Evolutionary conservation across 2,329 filamentous ascomycete species (phyloP).

Genomic region (Acephala macrosclerotiorum): DNA sequence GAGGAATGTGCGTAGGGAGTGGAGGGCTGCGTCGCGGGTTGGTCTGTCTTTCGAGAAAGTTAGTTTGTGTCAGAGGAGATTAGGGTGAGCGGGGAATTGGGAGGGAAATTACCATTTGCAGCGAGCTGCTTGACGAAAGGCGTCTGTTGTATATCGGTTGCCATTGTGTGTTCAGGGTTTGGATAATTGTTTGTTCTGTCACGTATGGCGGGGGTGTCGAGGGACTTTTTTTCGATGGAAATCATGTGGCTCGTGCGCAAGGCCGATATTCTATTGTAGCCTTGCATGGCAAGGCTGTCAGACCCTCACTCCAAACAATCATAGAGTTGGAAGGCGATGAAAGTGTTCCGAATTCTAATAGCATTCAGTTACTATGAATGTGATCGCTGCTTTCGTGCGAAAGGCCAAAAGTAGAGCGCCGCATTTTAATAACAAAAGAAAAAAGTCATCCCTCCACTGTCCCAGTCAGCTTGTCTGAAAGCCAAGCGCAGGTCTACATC

Average conservation of each 20-base stretch:
- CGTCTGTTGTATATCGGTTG: slow-evolving; percentile 42
- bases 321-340: too few relatives aligned
- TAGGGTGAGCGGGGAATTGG: slow-evolving; percentile 4
- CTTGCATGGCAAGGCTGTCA: background rate
- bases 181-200: background rate
- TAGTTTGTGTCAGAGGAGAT: too few relatives aligned
- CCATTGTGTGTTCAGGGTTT: slow-evolving; percentile 24
- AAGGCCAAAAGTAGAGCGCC: too few relatives aligned
- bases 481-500: too few relatives aligned
- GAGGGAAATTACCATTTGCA: slow-evolving; percentile 42
- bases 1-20: slow-evolving; percentile 81
- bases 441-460: too few relatives aligned
- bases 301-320: too few relatives aligned
- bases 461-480: too few relatives aligned
- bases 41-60: slow-evolving; percentile 67
- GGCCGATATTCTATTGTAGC: background rate
- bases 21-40: slow-evolving; percentile 78
- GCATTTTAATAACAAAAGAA: too few relatives aligned
- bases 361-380: too few relatives aligned
- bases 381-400: too few relatives aligned
- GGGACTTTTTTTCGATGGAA: background rate
- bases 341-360: too few relatives aligned
- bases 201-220: background rate
- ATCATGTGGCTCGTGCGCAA: background rate
- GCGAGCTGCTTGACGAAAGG: slow-evolving; percentile 47